Percentiles rank a stretch among this genome's conserved stretches.
These are phyloP conservation scores for Pseudomassariella vexata DNA, from an alignment of 2,329 filamentous ascomycete genomes.

Conservation along the genomic window DNA sequence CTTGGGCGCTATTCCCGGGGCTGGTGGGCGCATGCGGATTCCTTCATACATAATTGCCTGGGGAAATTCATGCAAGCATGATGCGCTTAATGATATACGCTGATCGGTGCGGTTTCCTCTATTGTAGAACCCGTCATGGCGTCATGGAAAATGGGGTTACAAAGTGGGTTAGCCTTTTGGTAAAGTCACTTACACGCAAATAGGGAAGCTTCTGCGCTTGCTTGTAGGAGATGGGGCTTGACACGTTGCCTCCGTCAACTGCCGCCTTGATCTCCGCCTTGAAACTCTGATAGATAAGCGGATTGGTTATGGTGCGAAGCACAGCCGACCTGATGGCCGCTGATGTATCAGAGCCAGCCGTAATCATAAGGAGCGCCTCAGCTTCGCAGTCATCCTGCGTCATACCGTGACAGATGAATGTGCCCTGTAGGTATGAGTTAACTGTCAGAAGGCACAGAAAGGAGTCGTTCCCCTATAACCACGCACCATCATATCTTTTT, in stretches of 20 bases:
- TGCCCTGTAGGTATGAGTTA: slow-evolving; percentile 12
- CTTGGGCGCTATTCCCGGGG: slow-evolving; percentile 22
- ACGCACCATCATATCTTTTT: slow-evolving; percentile 14
- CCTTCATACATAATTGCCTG: slow-evolving; percentile 31
- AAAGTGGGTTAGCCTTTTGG: too few species aligned
- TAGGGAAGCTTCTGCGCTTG: slow-evolving; percentile 1
- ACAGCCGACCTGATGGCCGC: slow-evolving; percentile 39
- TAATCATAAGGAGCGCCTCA: slow-evolving; percentile 18
- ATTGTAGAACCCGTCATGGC: background rate
- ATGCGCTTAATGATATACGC: too few species aligned
- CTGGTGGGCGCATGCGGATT: slow-evolving; percentile 27
- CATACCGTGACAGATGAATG: slow-evolving; percentile 23
- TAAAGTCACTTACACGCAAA: background rate
- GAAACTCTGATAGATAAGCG: slow-evolving; percentile 33
- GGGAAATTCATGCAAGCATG: background rate
- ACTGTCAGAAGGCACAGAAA: too few species aligned
- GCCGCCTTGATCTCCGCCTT: slow-evolving; percentile 35
- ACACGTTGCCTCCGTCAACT: slow-evolving; percentile 13
- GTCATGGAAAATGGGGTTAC: background rate
- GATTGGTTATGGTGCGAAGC: slow-evolving; percentile 39
- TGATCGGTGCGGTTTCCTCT: background rate
- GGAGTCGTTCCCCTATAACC: background rate
- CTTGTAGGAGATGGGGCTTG: background rate
- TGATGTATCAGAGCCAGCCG: slow-evolving; percentile 39
- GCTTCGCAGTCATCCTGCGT: slow-evolving; percentile 18